Evolutionary conservation across 805 yeast species (phyloP).

Genomic region (Jamesozyma spencerorum): DNA sequence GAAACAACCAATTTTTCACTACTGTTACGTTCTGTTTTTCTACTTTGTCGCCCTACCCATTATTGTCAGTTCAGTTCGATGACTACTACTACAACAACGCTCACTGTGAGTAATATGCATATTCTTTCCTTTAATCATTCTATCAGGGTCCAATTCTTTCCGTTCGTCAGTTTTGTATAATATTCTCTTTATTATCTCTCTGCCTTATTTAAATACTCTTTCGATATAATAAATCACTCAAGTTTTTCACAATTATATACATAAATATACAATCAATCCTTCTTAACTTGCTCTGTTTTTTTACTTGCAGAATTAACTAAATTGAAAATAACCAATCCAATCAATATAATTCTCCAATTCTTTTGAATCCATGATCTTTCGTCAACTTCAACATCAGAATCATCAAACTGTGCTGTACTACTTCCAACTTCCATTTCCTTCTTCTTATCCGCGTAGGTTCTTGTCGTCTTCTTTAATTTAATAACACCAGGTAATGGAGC

Average conservation of each 20-base stretch:
- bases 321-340: constrained; percentile 22
- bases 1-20: not conserved
- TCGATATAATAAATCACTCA: too few relatives aligned
- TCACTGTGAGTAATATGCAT: too few relatives aligned
- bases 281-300: not conserved
- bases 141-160: too few relatives aligned
- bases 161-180: too few relatives aligned
- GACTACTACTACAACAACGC: too few relatives aligned
- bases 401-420: constrained; percentile 16
- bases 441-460: constrained; percentile 26
- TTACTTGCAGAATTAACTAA: constrained; percentile 3
- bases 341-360: constrained; percentile 25
- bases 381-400: constrained; percentile 15
- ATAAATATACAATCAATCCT: too few relatives aligned
- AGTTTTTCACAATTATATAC: too few relatives aligned
- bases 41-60: not conserved
- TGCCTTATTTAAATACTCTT: too few relatives aligned
- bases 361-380: constrained; percentile 21
- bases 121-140: too few relatives aligned
- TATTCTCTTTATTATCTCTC: too few relatives aligned
- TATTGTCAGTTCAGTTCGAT: too few relatives aligned
- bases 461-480: constrained; percentile 22
- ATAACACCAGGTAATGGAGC: constrained; percentile 19
- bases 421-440: constrained; percentile 12
- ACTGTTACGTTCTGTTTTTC: not conserved